Conservation (phyloP, 371 early-diverging fungal species). For the Funneliformis caledonium region DNA sequence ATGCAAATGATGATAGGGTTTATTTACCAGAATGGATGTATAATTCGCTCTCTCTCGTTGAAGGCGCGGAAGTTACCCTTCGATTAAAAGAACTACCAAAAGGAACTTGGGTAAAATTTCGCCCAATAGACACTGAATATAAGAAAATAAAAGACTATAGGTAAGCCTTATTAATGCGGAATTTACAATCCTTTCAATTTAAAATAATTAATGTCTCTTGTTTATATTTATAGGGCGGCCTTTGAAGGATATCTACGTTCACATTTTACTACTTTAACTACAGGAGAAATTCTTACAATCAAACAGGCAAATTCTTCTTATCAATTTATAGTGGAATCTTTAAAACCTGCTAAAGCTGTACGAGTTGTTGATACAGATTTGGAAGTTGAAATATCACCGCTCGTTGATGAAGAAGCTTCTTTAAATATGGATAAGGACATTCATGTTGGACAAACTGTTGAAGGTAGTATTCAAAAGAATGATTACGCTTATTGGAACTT, state of each 20-base stretch:
- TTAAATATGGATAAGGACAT: background rate
- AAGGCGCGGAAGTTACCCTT: slow-evolving; percentile 56
- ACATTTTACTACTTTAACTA: slow-evolving; percentile 74
- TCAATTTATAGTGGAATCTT: slow-evolving; percentile 68
- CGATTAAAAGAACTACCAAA: slow-evolving; percentile 63
- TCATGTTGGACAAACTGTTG: background rate
- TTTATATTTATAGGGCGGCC: slow-evolving; percentile 52
- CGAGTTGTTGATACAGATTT: slow-evolving; percentile 84
- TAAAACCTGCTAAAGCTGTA: slow-evolving; percentile 71
- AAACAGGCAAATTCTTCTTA: slow-evolving; percentile 59
- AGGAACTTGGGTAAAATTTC: slow-evolving; percentile 72
- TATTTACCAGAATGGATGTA: slow-evolving; percentile 69
- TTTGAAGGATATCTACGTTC: slow-evolving; percentile 77
- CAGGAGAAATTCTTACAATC: slow-evolving; percentile 68
- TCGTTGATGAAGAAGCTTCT: slow-evolving; percentile 30
- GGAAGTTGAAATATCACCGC: slow-evolving; percentile 76
- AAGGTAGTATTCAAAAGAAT: slow-evolving; percentile 33
- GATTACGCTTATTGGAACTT: slow-evolving; percentile 51
- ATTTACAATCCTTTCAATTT: no score
- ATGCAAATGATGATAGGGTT: slow-evolving; percentile 55
- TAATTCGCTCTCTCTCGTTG: slow-evolving; percentile 47
- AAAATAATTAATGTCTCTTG: background rate
- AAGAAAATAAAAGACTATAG: slow-evolving; percentile 71
- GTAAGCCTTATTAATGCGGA: slow-evolving; percentile 35
- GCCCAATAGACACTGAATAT: slow-evolving; percentile 64